Percentiles rank a stretch among this genome's conserved stretches.
These are phyloP conservation scores for Cylindrodendrum hubeiense DNA, from an alignment of 2,329 filamentous ascomycete species.

Conservation along the genomic window DNA sequence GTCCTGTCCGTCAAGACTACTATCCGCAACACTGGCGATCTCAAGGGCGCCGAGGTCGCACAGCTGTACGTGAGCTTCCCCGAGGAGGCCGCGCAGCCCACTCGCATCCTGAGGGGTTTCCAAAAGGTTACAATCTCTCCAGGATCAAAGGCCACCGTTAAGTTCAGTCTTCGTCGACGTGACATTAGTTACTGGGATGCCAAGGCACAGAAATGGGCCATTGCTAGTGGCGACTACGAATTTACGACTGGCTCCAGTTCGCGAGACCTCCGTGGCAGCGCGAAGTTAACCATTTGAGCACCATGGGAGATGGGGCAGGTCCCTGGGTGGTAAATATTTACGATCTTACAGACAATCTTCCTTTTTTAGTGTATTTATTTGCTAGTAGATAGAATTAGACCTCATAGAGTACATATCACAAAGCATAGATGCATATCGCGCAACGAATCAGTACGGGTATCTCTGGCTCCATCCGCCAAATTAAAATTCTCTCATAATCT, in stretches of 20 bases:
- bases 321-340: neutral
- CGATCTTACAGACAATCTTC: neutral
- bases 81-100: conserved; percentile 63
- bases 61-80: conserved; percentile 64
- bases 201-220: conserved; percentile 3
- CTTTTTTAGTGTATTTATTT: neutral
- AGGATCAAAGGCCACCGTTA: neutral
- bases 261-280: neutral
- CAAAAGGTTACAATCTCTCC: conserved; percentile 58
- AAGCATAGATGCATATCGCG: neutral
- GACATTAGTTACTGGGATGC: conserved; percentile 19
- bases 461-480: neutral
- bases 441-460: neutral
- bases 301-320: neutral
- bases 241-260: conserved; percentile 6
- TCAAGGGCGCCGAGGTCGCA: conserved; percentile 60
- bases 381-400: neutral
- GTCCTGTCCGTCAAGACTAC: conserved; percentile 54
- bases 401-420: neutral
- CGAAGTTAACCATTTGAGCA: neutral
- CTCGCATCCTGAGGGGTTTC: conserved; percentile 68
- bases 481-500: neutral
- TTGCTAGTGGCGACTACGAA: conserved; percentile 5
- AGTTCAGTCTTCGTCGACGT: conserved; percentile 4
- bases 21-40: conserved; percentile 57